Base-by-base conservation (phyloP, 2,329 filamentous ascomycete species). In the Alternaria triticimaculans region DNA sequence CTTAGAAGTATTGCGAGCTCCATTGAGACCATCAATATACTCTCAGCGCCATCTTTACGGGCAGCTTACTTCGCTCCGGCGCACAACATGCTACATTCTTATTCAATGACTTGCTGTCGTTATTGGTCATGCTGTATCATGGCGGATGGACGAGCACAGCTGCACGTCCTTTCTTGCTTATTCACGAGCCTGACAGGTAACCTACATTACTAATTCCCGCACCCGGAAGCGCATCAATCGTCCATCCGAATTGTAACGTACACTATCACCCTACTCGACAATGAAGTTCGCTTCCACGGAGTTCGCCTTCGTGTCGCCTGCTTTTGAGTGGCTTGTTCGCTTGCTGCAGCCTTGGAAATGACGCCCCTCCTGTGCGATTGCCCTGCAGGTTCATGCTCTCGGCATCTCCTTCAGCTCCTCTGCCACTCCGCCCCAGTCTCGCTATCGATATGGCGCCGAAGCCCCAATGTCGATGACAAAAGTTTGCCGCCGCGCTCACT, bases 121-220 rank as follows among this genome's bases (percentile, higher is more conserved):
- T 33, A 37, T 51, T 15, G 43, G 30, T 7, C 33, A 43, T 41
- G 14, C 26, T 44, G 30, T 14, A n/a, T 53, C 14, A 30, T 30
- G 10, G 20, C 30, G 10, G 20, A 45, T 21, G 41, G 33, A 59
- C 49, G 14, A 25, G 56, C 28, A 14, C 28, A 25, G 6, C 15
- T 20, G 23, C 23, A 20, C 14, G 41, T 37, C 54, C 12, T n/a
- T 37, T 43, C 14, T 51, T 57, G 63, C 60, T 68, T 68, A 68
- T 53, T 67, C 46, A 67, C 30, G n/a, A 11, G n/a, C 15, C 48
- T 43, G 28, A 30, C 43, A 18, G 23, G 26, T 25, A 51, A 55
- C 30, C 48, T 12, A 7, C 50, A 67, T 68, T 68, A 65, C 53
- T 68, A 68, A 68, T 64, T 28, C 11, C n/a, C 44, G 46, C 18